Base-by-base conservation (phyloP, 495 filamentous ascomycete genomes). In the Neurospora sp. region DNA sequence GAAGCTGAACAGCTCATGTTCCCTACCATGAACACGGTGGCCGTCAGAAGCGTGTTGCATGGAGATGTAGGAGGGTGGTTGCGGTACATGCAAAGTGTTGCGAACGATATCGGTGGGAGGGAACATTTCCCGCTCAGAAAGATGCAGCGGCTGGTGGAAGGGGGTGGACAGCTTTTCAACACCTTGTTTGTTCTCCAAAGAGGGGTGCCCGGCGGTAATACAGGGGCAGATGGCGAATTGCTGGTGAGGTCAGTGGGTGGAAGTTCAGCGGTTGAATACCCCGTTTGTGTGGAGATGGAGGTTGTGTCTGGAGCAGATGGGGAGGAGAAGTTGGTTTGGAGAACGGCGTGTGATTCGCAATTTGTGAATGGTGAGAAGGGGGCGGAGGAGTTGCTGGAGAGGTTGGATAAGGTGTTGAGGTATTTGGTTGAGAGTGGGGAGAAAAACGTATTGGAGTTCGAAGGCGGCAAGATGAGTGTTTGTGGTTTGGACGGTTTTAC, bases 281-380 rank as follows among this genome's bases (percentile, higher is more conserved):
- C 91, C 0, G 79, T 94, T n/a, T 93, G 91, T 73, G 86, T 91
- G 3, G 93, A 96, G 80, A 88, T 94, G 83, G 93, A 95, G 74
- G 79, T 86, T 4, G 14, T 65, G 35, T 8, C 53, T 61, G 22
- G 53, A 2, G 10, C 53, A 16, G 22, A 78, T 83, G 4, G 27
- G 0, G 87, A 80, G 14, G 78, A 84, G 35, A 75, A 79, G 1
- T 73, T 95, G 0, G 71, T 90, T 4, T 93, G 91, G 87, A 88
- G 90, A 22, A 84, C 86, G n/a, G 93, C 92, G 9, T 91, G 90
- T 73, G 88, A 91, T 73, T 86, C 84, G 6, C 79, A 78, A 16
- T 84, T 86, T 39, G 75, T 90, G 14, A 12, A 35, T 81, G 85
- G 1, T 10, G 2, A 3, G 59, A 53, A 35, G 14, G 53, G 53